Percentiles rank a stretch among this genome's conserved stretches.
phyloP scores from a whole-genome alignment of 768 basidiomycete genomes.

The Mycena galericulata region DNA sequence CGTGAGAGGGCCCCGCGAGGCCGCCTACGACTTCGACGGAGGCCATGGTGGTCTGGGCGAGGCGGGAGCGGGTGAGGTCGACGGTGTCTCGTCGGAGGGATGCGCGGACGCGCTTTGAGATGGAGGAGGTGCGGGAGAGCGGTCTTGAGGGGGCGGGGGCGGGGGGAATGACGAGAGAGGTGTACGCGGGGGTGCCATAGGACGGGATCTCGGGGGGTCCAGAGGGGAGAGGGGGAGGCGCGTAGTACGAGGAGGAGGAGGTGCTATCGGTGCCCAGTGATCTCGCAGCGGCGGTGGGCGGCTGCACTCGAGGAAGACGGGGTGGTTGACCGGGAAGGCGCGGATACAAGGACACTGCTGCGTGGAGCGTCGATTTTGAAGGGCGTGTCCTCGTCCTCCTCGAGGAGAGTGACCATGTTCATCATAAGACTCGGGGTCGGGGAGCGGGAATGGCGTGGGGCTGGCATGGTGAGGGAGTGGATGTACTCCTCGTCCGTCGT shows the following conservation, averaged over 20 bases:
- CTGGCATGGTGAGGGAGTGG: conserved; percentile 63
- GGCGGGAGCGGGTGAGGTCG: conserved; percentile 80
- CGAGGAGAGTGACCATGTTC: conserved; percentile 65
- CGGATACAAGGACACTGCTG: conserved; percentile 23
- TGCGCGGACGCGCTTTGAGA: conserved; percentile 27
- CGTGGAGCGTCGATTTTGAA: conserved; percentile 10
- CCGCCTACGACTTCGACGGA: conserved; percentile 84
- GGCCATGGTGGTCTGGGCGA: conserved; percentile 91
- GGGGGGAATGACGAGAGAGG: conserved; percentile 65
- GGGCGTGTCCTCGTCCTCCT: conserved; percentile 60
- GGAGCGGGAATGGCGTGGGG: conserved; percentile 15
- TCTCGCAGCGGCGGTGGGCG: conserved; percentile 30
- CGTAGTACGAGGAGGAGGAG: conserved; percentile 39
- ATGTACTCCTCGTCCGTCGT: conserved; percentile 68
- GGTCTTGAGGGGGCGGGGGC: conserved; percentile 51
- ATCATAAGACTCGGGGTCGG: conserved; percentile 57
- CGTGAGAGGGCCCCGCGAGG: conserved; percentile 41
- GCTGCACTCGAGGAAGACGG: not conserved
- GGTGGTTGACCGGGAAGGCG: not conserved
- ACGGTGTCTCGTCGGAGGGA: conserved; percentile 52
- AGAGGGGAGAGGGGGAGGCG: conserved; percentile 19
- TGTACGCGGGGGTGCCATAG: conserved; percentile 70
- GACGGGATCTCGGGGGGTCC: conserved; percentile 53
- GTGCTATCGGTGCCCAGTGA: conserved; percentile 36
- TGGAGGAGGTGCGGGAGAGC: conserved; percentile 34